phyloP scores from a whole-genome alignment of 192 early-diverging fungal species.

The Backusella parvicylindrica region DNA sequence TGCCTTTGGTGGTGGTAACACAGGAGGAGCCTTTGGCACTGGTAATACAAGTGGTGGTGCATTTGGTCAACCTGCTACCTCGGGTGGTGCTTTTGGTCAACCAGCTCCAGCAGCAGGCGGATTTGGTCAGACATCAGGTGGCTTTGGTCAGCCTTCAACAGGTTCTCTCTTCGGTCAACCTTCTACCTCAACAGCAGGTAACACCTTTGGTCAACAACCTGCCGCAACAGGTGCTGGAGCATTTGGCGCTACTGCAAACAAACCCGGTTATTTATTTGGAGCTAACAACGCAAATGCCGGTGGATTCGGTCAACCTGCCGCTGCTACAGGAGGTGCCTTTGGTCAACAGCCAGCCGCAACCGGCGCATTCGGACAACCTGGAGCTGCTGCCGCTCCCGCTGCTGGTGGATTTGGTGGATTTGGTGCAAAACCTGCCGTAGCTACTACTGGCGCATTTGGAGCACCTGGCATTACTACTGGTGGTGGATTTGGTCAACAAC shows the following conservation, averaged over 20 bases:
- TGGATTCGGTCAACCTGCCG: slow-evolving; percentile 2
- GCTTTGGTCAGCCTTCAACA: slow-evolving; percentile 28
- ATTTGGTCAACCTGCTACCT: slow-evolving; percentile 31
- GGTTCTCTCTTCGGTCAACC: slow-evolving; percentile 23
- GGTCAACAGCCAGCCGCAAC: slow-evolving; percentile 13
- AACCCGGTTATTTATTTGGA: neutral
- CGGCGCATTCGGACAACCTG: slow-evolving; percentile 24
- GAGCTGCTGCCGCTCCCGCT: slow-evolving; percentile 16
- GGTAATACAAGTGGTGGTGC: neutral
- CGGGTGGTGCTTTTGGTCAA: slow-evolving; percentile 23
- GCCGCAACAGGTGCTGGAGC: slow-evolving; percentile 1
- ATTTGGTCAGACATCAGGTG: neutral
- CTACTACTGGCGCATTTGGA: slow-evolving; percentile 20
- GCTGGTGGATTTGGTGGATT: slow-evolving; percentile 12
- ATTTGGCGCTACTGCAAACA: slow-evolving; percentile 7
- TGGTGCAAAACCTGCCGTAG: neutral
- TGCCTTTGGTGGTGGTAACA: slow-evolving; percentile 29
- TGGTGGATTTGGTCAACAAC: neutral
- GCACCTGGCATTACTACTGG: slow-evolving; percentile 19
- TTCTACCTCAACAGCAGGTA: slow-evolving; percentile 5
- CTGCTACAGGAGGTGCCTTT: neutral
- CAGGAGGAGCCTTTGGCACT: slow-evolving; percentile 24
- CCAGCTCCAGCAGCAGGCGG: slow-evolving; percentile 10
- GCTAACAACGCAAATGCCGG: neutral
- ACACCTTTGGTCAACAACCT: slow-evolving; percentile 17